Conservation (phyloP, 2,329 filamentous ascomycete genomes). For the Fusarium sororula region DNA sequence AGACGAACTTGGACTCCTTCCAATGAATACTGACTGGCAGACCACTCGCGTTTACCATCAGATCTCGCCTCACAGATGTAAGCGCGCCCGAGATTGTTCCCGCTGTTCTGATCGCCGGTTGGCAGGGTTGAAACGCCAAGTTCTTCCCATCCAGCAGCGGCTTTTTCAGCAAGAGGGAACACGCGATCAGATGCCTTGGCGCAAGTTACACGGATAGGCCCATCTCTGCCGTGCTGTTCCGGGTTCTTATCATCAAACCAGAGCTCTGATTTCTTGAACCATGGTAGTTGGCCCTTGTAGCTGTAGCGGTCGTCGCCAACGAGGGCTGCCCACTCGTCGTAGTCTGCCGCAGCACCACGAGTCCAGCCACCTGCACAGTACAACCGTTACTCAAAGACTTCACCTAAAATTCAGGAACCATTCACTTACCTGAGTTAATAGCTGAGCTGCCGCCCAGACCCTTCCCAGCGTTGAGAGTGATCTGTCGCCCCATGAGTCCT, state of each 20-base stretch:
- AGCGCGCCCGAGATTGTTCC: conserved; percentile 47
- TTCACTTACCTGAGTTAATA: conserved; percentile 49
- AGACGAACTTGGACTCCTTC: conserved; percentile 41
- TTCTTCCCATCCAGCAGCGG: conserved; percentile 52
- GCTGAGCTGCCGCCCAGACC: conserved; percentile 52
- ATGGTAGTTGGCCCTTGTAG: conserved; percentile 57
- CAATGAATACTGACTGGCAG: conserved; percentile 37
- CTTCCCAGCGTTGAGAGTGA: conserved; percentile 48
- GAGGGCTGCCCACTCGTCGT: conserved; percentile 53
- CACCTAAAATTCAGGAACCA: fast-evolving
- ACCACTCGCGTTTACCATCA: conserved; percentile 38
- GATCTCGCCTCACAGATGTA: conserved; percentile 42
- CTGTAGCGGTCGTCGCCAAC: conserved; percentile 54
- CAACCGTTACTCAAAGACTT: background rate
- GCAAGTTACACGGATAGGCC: conserved; percentile 47
- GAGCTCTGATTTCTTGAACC: conserved; percentile 53
- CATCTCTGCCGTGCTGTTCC: conserved; percentile 51
- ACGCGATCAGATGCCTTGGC: conserved; percentile 45
- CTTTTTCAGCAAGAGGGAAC: conserved; percentile 50
- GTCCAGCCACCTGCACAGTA: conserved; percentile 48
- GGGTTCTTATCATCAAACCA: conserved; percentile 43
- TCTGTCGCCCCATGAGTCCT: conserved; percentile 35
- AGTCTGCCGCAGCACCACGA: conserved; percentile 55
- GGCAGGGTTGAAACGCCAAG: conserved; percentile 46
- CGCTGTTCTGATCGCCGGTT: conserved; percentile 42